Percentiles rank a stretch among this genome's conserved stretches.
phyloP scores from a whole-genome alignment of 805 yeast genomes.

The Schwanniomyces polymorphus region DNA sequence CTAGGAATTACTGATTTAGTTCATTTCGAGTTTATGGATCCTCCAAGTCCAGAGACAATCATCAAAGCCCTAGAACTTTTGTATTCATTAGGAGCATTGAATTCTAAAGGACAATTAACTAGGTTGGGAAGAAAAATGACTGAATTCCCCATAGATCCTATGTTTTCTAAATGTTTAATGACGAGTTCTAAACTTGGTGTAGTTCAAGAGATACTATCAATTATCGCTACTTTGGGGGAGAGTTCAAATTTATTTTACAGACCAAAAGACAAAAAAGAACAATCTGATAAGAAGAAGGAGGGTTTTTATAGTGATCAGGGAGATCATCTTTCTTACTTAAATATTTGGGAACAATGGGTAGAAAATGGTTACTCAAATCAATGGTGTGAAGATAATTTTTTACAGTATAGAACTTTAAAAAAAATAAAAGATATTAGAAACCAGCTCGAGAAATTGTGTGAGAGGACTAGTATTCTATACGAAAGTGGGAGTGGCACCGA shows the following conservation, averaged over 20 bases:
- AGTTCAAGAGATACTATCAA: conserved; percentile 64
- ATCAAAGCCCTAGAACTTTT: conserved; percentile 75
- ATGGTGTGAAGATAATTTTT: conserved; percentile 85
- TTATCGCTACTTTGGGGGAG: conserved; percentile 83
- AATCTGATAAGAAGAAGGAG: conserved; percentile 64
- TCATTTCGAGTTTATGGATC: conserved; percentile 86
- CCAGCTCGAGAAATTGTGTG: conserved; percentile 66
- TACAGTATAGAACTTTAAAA: conserved; percentile 72
- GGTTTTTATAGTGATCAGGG: conserved; percentile 60
- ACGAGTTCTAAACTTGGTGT: conserved; percentile 62
- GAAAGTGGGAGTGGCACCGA: conserved; percentile 24
- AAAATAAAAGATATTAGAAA: conserved; percentile 69
- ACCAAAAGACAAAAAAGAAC: conserved; percentile 64
- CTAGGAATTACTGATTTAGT: conserved; percentile 83
- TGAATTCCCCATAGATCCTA: conserved; percentile 89
- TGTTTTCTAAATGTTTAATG: conserved; percentile 74
- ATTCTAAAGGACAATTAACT: conserved; percentile 76
- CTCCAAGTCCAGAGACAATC: conserved; percentile 74
- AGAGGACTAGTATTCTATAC: conserved; percentile 44
- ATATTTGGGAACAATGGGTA: conserved; percentile 77
- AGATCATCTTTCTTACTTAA: conserved; percentile 76
- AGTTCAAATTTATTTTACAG: conserved; percentile 68
- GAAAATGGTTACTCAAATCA: conserved; percentile 62
- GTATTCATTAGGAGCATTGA: conserved; percentile 86
- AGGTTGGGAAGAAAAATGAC: conserved; percentile 82